phyloP scores from a whole-genome alignment of 257 asterid species.

The Fraxinus excelsior region DNA sequence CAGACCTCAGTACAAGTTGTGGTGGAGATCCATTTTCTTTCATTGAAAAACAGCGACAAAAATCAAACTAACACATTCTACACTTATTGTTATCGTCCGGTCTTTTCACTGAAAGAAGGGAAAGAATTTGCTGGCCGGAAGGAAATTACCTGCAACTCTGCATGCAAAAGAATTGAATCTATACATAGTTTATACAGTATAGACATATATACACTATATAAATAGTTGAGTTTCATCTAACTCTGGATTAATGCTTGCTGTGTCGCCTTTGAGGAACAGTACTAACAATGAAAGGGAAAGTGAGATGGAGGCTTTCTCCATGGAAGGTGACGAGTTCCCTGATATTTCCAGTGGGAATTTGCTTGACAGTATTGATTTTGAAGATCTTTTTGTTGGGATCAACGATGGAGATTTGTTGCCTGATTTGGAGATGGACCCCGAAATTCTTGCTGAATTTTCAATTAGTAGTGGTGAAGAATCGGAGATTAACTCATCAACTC shows the following conservation, averaged over 20 bases:
- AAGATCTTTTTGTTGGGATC: constrained; percentile 67
- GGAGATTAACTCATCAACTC: constrained; percentile 30
- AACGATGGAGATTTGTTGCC: constrained; percentile 61
- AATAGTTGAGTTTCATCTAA: not conserved
- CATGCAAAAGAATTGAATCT: not conserved
- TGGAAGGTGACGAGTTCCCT: constrained; percentile 44
- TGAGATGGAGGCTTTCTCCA: constrained; percentile 50
- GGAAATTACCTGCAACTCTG: not conserved
- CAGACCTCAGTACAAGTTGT: constrained; percentile 47
- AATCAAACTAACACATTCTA: not conserved
- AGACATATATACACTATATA: not conserved
- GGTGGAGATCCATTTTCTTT: constrained; percentile 49
- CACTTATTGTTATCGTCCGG: constrained; percentile 11
- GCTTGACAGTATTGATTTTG: constrained; percentile 81
- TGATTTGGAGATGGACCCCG: constrained; percentile 85
- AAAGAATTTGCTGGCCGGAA: not conserved
- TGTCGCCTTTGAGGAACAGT: constrained; percentile 52
- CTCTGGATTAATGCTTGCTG: constrained; percentile 58
- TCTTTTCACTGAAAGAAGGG: constrained; percentile 1
- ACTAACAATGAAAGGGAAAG: constrained; percentile 48
- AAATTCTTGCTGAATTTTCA: constrained; percentile 64
- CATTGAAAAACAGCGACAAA: constrained; percentile 18
- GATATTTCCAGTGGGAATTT: constrained; percentile 60
- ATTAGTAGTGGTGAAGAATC: constrained; percentile 44
- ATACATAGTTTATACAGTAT: not conserved